Evolutionary conservation across 2,329 filamentous ascomycete genomes (phyloP).

Genomic region (Pseudogymnoascus sp.): DNA sequence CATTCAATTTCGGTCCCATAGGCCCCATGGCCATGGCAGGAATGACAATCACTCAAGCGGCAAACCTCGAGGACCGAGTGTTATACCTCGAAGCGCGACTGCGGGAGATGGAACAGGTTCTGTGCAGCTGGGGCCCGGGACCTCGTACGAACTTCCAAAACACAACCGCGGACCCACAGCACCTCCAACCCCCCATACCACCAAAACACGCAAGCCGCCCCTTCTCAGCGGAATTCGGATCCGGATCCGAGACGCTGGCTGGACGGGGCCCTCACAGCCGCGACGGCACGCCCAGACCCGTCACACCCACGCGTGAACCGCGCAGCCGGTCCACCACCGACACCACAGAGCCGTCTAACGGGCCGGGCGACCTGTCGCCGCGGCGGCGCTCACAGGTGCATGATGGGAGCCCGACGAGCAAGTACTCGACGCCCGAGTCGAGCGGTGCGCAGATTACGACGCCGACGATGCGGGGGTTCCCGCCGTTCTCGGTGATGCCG

Average conservation of each 20-base stretch:
- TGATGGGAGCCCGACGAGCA: not conserved
- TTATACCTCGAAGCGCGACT: slow-evolving; percentile 43
- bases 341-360: not conserved
- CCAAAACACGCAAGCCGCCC: not conserved
- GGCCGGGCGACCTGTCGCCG: not conserved
- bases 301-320: not conserved
- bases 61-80: slow-evolving; percentile 46
- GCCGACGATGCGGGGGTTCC: slow-evolving; percentile 20
- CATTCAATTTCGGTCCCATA: slow-evolving; percentile 46
- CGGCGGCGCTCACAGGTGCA: not conserved
- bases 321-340: not conserved
- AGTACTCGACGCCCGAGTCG: not conserved
- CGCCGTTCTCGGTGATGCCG: slow-evolving; percentile 22
- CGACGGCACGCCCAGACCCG: not conserved
- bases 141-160: not conserved
- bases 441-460: not conserved
- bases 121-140: slow-evolving; percentile 8
- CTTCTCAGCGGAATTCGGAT: not conserved
- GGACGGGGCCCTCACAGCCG: not conserved
- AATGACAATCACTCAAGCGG: slow-evolving; percentile 51
- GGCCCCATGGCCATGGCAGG: slow-evolving; percentile 35
- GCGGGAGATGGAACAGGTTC: slow-evolving; percentile 39
- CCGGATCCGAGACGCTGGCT: not conserved
- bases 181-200: not conserved
- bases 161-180: not conserved